Evolutionary conservation across 345 rosid genomes (phyloP), one percentile per base, ranked within the genome.

Genomic region (Eucalyptus melliodora): DNA sequence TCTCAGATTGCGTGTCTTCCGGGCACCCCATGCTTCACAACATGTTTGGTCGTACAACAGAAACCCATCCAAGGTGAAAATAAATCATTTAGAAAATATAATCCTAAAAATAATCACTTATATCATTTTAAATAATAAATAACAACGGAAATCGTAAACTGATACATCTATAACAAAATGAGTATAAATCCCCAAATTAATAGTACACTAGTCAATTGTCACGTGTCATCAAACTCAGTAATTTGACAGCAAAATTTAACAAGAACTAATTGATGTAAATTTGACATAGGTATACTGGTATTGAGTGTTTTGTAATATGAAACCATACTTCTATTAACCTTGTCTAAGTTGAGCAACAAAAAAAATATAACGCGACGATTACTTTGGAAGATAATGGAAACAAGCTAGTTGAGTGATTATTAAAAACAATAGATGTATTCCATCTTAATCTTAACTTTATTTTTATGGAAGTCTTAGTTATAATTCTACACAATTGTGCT

Each of bases 261-360:
- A 51, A 0, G 0, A 53, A 53, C 1, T 17, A 7, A 19, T 7
- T 0, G 0, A 53, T 0, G 4, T 53, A 19, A 53, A 53, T 19
- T 53, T 53, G 0, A 53, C 10, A 53, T 3, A 7, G 0, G 0
- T 53, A 53, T 53, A 53, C 0, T 2, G 0, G 2, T 53, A 0
- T 53, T 19, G 10, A 53, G 2, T 53, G 1, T 53, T 53, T 53
- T 53, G 56, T 53, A 53, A 53, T 53, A 53, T 0, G 56, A 53
- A 53, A 53, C 0, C 56, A 53, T 53, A 53, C 10, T 53, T 53
- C 9, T 53, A 53, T 53, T 19, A 53, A 16, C 23, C 56, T 7
- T 7, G 24, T 53, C 56, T 56, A 23, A 23, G 16, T 65, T n/a
- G 77, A n/a, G 40, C 37, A n/a, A n/a, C 10, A 0, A 16, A 7